phyloP scores from a whole-genome alignment of 305 asterid genomes.

The Solanum hybrid region DNA sequence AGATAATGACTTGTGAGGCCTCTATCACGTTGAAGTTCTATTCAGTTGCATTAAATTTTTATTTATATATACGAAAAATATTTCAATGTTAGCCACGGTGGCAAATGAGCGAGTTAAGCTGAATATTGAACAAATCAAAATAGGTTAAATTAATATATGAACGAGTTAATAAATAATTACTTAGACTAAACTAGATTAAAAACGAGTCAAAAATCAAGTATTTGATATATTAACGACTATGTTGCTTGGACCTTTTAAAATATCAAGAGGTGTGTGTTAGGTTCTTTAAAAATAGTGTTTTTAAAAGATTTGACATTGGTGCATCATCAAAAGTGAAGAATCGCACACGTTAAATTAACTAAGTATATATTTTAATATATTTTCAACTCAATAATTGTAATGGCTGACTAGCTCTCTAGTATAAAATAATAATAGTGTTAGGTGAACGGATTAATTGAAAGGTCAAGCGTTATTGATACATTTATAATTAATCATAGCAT shows the following conservation, averaged over 20 bases:
- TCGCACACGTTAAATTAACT: not conserved
- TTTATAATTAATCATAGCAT: not conserved
- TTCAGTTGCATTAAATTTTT: not conserved
- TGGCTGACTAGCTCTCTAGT: not conserved
- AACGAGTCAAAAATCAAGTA: no score
- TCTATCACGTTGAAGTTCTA: not conserved
- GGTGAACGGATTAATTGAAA: not conserved
- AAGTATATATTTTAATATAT: not conserved
- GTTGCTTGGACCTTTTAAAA: not conserved
- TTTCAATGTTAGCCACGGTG: no score
- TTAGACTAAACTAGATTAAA: no score
- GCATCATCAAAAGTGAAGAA: not conserved
- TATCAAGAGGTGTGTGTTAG: not conserved
- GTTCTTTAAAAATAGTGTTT: not conserved
- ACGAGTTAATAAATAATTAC: not conserved
- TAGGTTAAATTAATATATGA: not conserved
- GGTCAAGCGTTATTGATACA: not conserved
- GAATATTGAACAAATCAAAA: not conserved
- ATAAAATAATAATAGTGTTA: not conserved
- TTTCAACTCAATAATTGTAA: not conserved
- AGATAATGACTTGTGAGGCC: not conserved
- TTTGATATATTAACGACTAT: not conserved
- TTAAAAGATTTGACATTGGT: accelerated
- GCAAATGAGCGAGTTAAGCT: not conserved
- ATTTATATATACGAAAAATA: no score